Evolutionary conservation across 1,284 basidiomycete species (phyloP), one percentile per base, ranked within the genome.

Genomic region (Austroboletus novae-zelandiae): DNA sequence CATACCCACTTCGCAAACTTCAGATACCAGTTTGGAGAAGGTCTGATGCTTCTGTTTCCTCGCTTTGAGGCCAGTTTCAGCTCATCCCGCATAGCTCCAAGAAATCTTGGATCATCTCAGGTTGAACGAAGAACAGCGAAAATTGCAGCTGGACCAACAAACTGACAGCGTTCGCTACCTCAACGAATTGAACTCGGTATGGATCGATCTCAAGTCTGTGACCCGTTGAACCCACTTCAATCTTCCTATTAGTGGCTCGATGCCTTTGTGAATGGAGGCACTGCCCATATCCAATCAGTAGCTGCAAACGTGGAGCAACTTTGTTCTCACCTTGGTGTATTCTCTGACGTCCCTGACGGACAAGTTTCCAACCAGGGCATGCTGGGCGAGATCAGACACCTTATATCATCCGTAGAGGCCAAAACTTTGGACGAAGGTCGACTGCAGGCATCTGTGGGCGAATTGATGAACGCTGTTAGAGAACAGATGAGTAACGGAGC

Each of bases 191-290:
- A 89, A 89, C 59, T 71, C 73, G 45, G 86, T 84, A 57, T 54
- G 76, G 63, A 32, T 32, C 18, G 4, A 41, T 45, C 8, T 13
- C 29, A 36, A 40, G 17, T 20, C 14, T 15, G 15, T 7, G 15
- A 31, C 34, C 10, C n/a, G 36, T 36, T 25, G 7, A 50, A 30
- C 47, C 13, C 32, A 29, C 43, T 23, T 3, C 15, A 23, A 45
- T 37, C 9, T 50, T n/a, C 23, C 5, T 42, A 89, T n/a, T n/a
- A 23, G 86, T 94, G 91, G 91, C 76, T 94, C 29, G 89, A 91
- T 58, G 74, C 83, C 4, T 91, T 92, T 62, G 87, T 91, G 36
- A 80, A 81, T 41, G 83, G 84, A 47, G 84, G 85, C 9, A 83
- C 84, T 0, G 76, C 76, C 15, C 86, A 91, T 54, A 83, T 90